Evolutionary conservation across 148 eudicot species (phyloP).

Genomic region (Nepenthes mirabilis): DNA sequence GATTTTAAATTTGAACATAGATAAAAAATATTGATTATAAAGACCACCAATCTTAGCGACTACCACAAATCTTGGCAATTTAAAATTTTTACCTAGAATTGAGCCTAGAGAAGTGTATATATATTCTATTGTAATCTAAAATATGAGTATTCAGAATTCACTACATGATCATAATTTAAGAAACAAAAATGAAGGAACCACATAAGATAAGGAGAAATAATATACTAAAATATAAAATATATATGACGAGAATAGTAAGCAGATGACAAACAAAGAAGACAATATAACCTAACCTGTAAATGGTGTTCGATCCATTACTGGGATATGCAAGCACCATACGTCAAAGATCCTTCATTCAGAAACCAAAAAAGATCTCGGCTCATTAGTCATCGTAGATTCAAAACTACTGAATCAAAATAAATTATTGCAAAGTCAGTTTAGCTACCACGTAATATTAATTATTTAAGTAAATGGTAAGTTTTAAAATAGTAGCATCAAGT

Average conservation of each 20-base stretch:
- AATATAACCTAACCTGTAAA: slow-evolving; percentile 7
- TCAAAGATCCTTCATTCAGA: slow-evolving; percentile 10
- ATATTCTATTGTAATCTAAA: too few relatives aligned
- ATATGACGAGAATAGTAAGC: background rate
- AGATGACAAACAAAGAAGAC: background rate
- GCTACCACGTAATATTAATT: too few relatives aligned
- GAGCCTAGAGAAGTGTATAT: too few relatives aligned
- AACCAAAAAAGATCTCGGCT: background rate
- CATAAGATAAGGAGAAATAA: background rate
- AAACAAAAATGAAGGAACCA: background rate
- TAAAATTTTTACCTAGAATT: too few relatives aligned
- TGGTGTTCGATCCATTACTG: slow-evolving; percentile 8
- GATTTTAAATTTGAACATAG: too few relatives aligned
- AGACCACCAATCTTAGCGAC: too few relatives aligned
- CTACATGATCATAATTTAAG: background rate
- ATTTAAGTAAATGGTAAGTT: too few relatives aligned
- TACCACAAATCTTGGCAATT: too few relatives aligned
- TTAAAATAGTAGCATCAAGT: too few relatives aligned
- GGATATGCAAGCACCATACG: slow-evolving; percentile 14
- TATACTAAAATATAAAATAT: background rate
- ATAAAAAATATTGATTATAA: too few relatives aligned
- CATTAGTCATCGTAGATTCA: background rate
- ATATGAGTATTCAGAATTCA: too few relatives aligned
- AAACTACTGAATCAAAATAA: background rate
- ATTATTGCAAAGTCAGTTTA: too few relatives aligned